Conservation (phyloP, 2,329 filamentous ascomycete species). For the Exophiala alcalophila region DNA sequence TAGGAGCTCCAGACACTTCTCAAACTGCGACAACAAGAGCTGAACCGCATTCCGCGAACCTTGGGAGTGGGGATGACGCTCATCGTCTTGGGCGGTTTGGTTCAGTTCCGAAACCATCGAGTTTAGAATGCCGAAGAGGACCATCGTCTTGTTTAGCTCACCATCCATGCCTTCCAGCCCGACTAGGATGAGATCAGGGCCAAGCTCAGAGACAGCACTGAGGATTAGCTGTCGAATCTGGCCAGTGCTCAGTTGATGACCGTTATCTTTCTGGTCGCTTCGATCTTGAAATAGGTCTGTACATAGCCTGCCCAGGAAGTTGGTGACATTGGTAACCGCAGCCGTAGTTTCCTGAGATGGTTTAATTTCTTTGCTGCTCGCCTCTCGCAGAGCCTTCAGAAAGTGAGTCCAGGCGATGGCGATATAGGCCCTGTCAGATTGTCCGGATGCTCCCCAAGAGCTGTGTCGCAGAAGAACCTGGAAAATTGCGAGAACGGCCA, state of each 20-base stretch:
- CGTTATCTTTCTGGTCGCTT: slow-evolving; percentile 28
- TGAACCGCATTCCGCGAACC: slow-evolving; percentile 1
- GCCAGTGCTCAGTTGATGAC: slow-evolving; percentile 48
- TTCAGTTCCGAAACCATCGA: slow-evolving; percentile 5
- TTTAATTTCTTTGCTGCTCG: slow-evolving; percentile 81
- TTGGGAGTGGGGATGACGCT: slow-evolving; percentile 1
- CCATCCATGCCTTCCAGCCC: slow-evolving; percentile 8
- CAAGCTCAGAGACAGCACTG: slow-evolving; percentile 48
- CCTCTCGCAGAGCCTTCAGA: slow-evolving; percentile 57
- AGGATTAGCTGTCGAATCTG: slow-evolving; percentile 52
- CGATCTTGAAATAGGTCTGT: slow-evolving; percentile 45
- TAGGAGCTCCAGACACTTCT: slow-evolving; percentile 15
- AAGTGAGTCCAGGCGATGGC: slow-evolving; percentile 62
- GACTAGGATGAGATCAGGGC: slow-evolving; percentile 46
- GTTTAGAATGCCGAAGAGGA: slow-evolving; percentile 9
- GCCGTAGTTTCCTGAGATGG: slow-evolving; percentile 77
- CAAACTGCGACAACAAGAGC: slow-evolving; percentile 5
- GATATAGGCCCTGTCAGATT: slow-evolving; percentile 46
- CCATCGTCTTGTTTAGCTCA: neutral
- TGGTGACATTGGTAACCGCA: slow-evolving; percentile 70
- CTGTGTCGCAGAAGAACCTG: slow-evolving; percentile 52
- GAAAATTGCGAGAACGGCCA: slow-evolving; percentile 61
- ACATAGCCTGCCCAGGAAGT: slow-evolving; percentile 70
- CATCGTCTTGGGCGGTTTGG: slow-evolving; percentile 1
- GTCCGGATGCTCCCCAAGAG: slow-evolving; percentile 42